Conservation (phyloP, 2,329 filamentous ascomycete species). For the Arthrobotrys musiformis region DNA sequence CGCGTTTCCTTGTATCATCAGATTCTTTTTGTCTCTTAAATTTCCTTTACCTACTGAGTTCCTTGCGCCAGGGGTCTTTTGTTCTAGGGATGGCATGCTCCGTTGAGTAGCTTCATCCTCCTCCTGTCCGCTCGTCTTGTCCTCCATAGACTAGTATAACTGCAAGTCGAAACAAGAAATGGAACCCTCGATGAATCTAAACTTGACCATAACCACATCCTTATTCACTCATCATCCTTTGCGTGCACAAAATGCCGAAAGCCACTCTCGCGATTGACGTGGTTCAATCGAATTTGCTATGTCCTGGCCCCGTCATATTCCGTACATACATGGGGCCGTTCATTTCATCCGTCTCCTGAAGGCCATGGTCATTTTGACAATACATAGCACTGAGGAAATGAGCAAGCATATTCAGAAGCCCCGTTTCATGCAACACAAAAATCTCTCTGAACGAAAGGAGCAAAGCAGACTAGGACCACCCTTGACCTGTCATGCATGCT, state of each 20-base stretch:
- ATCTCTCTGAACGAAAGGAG: conserved; percentile 20
- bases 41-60: conserved; percentile 21
- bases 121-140: conserved; percentile 55
- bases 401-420: conserved; percentile 25
- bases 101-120: conserved; percentile 34
- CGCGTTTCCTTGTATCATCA: conserved; percentile 55
- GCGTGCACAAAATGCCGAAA: conserved; percentile 22
- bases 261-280: conserved; percentile 35
- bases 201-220: not conserved
- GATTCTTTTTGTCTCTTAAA: conserved; percentile 19
- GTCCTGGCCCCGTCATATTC: not conserved
- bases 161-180: conserved; percentile 50
- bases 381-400: conserved; percentile 3
- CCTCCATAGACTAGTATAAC: conserved; percentile 44
- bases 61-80: conserved; percentile 55
- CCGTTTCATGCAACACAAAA: conserved; percentile 46
- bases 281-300: conserved; percentile 28
- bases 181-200: conserved; percentile 34
- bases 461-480: conserved; percentile 27
- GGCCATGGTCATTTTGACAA: conserved; percentile 1
- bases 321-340: conserved; percentile 8
- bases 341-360: conserved; percentile 44
- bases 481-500: conserved; percentile 52
- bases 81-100: conserved; percentile 50
- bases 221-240: not conserved